Evolutionary conservation across 768 basidiomycete species (phyloP).

Genomic region (Russula virescens): DNA sequence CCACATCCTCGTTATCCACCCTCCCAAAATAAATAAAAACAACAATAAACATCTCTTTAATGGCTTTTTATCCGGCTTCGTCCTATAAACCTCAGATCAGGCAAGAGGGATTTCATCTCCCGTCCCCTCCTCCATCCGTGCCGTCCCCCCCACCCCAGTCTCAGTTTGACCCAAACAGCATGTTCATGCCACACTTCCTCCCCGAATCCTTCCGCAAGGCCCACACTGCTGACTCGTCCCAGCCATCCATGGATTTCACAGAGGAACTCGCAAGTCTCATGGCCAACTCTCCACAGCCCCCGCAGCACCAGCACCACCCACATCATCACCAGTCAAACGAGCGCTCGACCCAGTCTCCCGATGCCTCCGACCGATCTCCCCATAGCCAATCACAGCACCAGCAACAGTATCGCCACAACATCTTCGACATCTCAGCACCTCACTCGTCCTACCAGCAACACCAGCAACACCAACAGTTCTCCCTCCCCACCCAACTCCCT

Average conservation of each 20-base stretch:
- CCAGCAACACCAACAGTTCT: conserved; percentile 26
- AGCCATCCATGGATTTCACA: conserved; percentile 44
- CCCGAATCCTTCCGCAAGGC: conserved; percentile 54
- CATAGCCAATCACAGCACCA: conserved; percentile 30
- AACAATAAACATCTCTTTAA: conserved; percentile 17
- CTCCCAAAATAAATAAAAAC: not conserved
- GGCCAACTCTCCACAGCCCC: conserved; percentile 31
- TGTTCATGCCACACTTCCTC: conserved; percentile 47
- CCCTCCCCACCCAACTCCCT: conserved; percentile 30
- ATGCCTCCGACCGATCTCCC: conserved; percentile 24
- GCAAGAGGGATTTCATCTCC: conserved; percentile 70
- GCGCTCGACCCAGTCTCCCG: conserved; percentile 37
- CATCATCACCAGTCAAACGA: conserved; percentile 36
- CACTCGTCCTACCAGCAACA: conserved; percentile 32
- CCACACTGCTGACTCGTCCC: conserved; percentile 30
- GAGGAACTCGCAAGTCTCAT: conserved; percentile 67
- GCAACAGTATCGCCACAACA: conserved; percentile 39
- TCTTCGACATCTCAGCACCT: conserved; percentile 57
- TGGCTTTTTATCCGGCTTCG: conserved; percentile 35
- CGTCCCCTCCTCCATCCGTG: conserved; percentile 38
- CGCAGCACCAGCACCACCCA: conserved; percentile 21
- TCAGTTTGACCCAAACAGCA: conserved; percentile 31
- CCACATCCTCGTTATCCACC: not conserved
- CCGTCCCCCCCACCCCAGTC: conserved; percentile 29
- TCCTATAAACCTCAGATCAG: conserved; percentile 56